These are phyloP conservation scores for Arthrobotrys megalospora DNA, from an alignment of 2,329 filamentous ascomycete genomes.

Conservation along the genomic window DNA sequence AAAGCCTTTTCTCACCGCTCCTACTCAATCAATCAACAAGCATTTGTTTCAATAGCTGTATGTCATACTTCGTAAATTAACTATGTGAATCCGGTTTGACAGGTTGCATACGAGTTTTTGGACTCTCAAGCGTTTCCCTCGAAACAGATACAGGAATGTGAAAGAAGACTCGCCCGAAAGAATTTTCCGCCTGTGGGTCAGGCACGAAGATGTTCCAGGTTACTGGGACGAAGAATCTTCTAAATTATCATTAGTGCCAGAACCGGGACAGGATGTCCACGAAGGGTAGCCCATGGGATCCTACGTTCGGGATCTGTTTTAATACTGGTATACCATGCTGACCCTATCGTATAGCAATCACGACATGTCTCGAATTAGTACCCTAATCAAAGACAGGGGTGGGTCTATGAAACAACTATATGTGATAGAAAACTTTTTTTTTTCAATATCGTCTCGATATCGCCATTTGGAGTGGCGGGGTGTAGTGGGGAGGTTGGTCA, in stretches of 20 bases:
- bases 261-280: neutral
- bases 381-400: neutral
- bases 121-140: neutral
- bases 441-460: conserved; percentile 17
- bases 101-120: neutral
- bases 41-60: neutral
- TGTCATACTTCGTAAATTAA: conserved; percentile 4
- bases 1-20: conserved; percentile 6
- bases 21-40: conserved; percentile 14
- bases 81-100: neutral
- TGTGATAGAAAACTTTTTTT: neutral
- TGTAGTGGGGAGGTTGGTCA: neutral
- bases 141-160: neutral
- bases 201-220: neutral
- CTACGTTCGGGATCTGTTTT: neutral
- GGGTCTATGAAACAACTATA: conserved; percentile 3
- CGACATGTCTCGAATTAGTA: neutral
- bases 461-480: neutral
- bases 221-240: neutral
- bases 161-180: neutral
- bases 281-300: neutral
- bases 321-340: conserved; percentile 1
- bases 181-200: neutral
- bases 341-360: conserved; percentile 12
- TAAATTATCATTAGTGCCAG: neutral